A percentile compares a stretch with the other conserved stretches of the same genome.
Evolutionary conservation across 176 grass and related monocot species (phyloP).

Genomic region (Carex myosuroides): DNA sequence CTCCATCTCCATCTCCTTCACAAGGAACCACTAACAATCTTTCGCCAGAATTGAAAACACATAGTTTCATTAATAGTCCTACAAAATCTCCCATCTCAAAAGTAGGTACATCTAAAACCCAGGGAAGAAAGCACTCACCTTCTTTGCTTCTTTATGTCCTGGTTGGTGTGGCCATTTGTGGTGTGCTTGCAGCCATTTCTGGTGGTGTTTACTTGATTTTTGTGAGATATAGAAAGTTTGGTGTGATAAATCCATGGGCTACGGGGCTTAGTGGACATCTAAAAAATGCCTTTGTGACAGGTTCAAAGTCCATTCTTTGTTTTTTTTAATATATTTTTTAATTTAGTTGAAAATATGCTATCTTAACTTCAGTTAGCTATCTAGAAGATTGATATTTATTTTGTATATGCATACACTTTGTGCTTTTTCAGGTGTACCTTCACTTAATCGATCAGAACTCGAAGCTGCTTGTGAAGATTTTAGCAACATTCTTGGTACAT

Average conservation of each 20-base stretch:
- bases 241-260: conserved; percentile 57
- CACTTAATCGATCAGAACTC: conserved; percentile 49
- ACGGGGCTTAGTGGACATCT: conserved; percentile 43
- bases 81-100: neutral
- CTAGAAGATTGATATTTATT: neutral
- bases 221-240: conserved; percentile 30
- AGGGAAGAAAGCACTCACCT: neutral
- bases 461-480: conserved; percentile 83
- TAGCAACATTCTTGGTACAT: conserved; percentile 64
- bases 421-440: conserved; percentile 49
- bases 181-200: conserved; percentile 22
- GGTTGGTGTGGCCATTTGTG: conserved; percentile 37
- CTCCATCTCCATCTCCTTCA: neutral
- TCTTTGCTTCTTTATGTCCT: conserved; percentile 12
- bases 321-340: neutral
- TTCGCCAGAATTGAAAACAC: neutral
- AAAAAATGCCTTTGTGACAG: conserved; percentile 41
- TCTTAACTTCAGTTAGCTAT: conserved; percentile 1
- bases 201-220: conserved; percentile 30
- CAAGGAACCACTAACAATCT: neutral
- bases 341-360: neutral
- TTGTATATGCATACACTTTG: neutral
- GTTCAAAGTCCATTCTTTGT: conserved; percentile 29
- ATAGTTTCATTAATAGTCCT: neutral
- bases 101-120: neutral